Base-by-base conservation (phyloP, 164 flowering plant genomes). In the Warburgia ugandensis region DNA sequence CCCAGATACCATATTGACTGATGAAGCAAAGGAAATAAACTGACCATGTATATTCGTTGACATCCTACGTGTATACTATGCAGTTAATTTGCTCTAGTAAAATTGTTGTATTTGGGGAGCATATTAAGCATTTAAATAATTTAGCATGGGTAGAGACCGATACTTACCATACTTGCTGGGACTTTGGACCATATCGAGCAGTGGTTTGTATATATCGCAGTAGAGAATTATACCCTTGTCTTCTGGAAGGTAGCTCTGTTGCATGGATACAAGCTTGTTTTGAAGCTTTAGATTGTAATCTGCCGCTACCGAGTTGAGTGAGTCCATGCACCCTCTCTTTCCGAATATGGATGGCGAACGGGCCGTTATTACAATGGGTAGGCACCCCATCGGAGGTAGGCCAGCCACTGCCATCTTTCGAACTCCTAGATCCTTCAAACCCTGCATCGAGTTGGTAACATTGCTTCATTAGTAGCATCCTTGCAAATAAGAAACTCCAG, bases 381-480 rank as follows among this genome's bases (percentile, higher is more conserved):
- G 52, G 50, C 95, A 86, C 0, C 95, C 95, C 57, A 86, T 60
- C 19, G 95, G 83, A 4, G 88, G 76, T 17, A 83, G 51, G 6
- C 81, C 83, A 0, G 29, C 67, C 6, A 83, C 60, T 3, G 48
- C 69, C 0, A 81, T 63, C 45, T 44, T 68, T 29, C 80, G 33
- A 6, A 74, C 82, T 8, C 91, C 95, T 43, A 68, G 56, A 2
- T 68, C 70, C 64, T 57, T 43, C 50, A 84, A 48, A 7, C 32
- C 69, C 94, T 84, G 50, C 6, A n/a, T n/a, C n/a, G n/a, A n/a
- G n/a, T n/a, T n/a, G n/a, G n/a, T n/a, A n/a, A n/a, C n/a, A n/a
- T n/a, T n/a, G n/a, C n/a, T n/a, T n/a, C n/a, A n/a, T n/a, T n/a
- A n/a, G n/a, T n/a, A n/a, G n/a, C n/a, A n/a, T n/a, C n/a, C n/a